Conservation (phyloP, 2,329 filamentous ascomycete genomes). For the Colletotrichum liaoningense region DNA sequence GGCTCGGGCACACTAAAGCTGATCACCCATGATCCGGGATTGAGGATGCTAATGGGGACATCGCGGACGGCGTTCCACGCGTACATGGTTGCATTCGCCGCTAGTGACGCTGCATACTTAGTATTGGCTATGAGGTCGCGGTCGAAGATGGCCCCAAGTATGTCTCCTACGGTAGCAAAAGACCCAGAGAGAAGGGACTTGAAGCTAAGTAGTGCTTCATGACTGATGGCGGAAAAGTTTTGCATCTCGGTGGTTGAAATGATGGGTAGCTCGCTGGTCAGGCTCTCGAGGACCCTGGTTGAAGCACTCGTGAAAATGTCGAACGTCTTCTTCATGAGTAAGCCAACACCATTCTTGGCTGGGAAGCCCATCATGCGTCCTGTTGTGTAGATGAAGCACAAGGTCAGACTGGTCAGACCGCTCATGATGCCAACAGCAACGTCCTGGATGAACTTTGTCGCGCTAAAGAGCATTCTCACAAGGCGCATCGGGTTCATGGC, state of each 20-base stretch:
- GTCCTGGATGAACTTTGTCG: conserved; percentile 86
- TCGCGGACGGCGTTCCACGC: conserved; percentile 43
- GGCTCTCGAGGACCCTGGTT: conserved; percentile 60
- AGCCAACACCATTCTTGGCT: conserved; percentile 21
- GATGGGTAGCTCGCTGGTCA: conserved; percentile 62
- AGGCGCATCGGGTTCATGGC: conserved; percentile 84
- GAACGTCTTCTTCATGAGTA: conserved; percentile 48
- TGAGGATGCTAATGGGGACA: conserved; percentile 50
- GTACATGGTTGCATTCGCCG: conserved; percentile 36
- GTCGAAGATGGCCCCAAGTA: conserved; percentile 56
- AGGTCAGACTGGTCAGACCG: conserved; percentile 19
- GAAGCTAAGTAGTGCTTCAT: conserved; percentile 73
- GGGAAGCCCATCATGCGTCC: conserved; percentile 36
- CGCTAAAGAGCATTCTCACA: conserved; percentile 76
- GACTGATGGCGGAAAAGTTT: conserved; percentile 81
- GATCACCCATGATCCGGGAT: conserved; percentile 69
- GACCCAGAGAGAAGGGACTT: conserved; percentile 62
- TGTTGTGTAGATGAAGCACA: conserved; percentile 29
- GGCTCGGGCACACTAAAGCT: conserved; percentile 60
- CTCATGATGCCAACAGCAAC: conserved; percentile 72
- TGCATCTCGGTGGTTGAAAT: conserved; percentile 72
- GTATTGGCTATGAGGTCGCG: conserved; percentile 53
- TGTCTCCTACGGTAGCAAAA: conserved; percentile 51
- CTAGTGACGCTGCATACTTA: conserved; percentile 36
- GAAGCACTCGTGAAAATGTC: conserved; percentile 54